Conservation (phyloP, 176 grass and related monocot genomes). For the Oryza punctata region DNA sequence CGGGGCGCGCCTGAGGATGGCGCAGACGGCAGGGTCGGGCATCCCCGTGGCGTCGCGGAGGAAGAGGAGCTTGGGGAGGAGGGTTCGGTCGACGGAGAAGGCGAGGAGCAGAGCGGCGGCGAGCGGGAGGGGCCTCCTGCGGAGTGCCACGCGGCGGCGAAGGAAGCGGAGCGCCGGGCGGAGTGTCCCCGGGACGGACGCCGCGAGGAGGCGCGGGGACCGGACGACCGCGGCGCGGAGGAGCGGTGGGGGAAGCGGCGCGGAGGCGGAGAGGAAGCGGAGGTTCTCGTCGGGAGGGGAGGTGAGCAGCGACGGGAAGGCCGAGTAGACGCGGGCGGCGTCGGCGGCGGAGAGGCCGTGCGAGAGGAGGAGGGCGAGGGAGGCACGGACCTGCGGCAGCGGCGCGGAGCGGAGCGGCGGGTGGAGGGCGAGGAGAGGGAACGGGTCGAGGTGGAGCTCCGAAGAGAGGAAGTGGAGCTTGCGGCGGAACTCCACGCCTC, state of each 20-base stretch:
- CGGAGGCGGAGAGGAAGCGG: slow-evolving; percentile 48
- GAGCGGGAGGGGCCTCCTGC: slow-evolving; percentile 39
- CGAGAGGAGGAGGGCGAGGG: slow-evolving; percentile 62
- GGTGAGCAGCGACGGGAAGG: slow-evolving; percentile 59
- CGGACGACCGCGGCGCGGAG: slow-evolving; percentile 47
- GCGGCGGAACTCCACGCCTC: slow-evolving; percentile 51
- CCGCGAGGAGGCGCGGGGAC: slow-evolving; percentile 65
- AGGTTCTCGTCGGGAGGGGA: slow-evolving; percentile 40
- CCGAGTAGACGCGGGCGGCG: slow-evolving; percentile 52
- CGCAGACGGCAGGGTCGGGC: slow-evolving; percentile 46
- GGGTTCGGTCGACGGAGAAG: slow-evolving; percentile 67
- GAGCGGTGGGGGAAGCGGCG: slow-evolving; percentile 48
- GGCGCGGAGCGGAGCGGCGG: slow-evolving; percentile 56
- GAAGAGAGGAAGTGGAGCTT: slow-evolving; percentile 54
- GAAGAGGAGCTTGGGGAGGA: slow-evolving; percentile 69
- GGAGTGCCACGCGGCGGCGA: slow-evolving; percentile 44
- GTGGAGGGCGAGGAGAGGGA: slow-evolving; percentile 55
- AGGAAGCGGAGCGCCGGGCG: slow-evolving; percentile 60
- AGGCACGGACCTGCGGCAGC: slow-evolving; percentile 46
- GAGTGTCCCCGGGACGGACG: slow-evolving; percentile 55
- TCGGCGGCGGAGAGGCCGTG: slow-evolving; percentile 51
- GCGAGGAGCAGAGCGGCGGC: slow-evolving; percentile 60
- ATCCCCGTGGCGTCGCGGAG: slow-evolving; percentile 39
- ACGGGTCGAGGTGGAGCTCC: slow-evolving; percentile 62
- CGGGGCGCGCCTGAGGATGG: slow-evolving; percentile 52